Evolutionary conservation across 805 yeast genomes (phyloP).

Genomic region (Debaryomyces hansenii): DNA sequence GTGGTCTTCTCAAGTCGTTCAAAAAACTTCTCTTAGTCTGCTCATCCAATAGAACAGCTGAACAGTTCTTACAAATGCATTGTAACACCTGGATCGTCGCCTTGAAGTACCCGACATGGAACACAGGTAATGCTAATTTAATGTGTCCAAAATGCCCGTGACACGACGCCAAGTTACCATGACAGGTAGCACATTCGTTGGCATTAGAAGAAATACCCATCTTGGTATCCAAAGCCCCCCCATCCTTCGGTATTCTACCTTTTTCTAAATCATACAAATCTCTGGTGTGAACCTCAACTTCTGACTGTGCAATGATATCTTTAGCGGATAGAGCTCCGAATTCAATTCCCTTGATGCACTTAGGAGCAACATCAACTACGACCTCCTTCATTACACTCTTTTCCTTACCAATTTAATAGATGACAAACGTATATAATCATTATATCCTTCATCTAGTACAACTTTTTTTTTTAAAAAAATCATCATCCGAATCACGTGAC

Average conservation of each 20-base stretch:
- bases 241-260: conserved; percentile 76
- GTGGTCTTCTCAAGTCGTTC: conserved; percentile 82
- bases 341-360: conserved; percentile 84
- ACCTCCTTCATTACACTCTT: conserved; percentile 39
- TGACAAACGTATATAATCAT: not conserved
- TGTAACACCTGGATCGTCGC: conserved; percentile 86
- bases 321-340: conserved; percentile 91
- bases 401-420: not conserved
- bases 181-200: conserved; percentile 88
- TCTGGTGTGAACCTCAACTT: conserved; percentile 88
- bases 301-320: conserved; percentile 90
- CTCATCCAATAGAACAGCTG: conserved; percentile 73
- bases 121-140: conserved; percentile 89
- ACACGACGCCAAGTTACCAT: conserved; percentile 87
- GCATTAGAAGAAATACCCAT: conserved; percentile 94
- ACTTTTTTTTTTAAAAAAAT: not conserved
- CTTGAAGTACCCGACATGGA: conserved; percentile 96
- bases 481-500: conserved; percentile 2
- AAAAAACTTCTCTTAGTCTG: conserved; percentile 65
- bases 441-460: not conserved
- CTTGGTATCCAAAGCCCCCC: conserved; percentile 86
- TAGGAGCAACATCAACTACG: conserved; percentile 81
- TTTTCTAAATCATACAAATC: conserved; percentile 89
- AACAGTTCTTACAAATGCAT: conserved; percentile 87
- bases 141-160: conserved; percentile 99